Evolutionary conservation across 1,284 basidiomycete genomes (phyloP).

Genomic region (Phellopilus nigrolimitatus): DNA sequence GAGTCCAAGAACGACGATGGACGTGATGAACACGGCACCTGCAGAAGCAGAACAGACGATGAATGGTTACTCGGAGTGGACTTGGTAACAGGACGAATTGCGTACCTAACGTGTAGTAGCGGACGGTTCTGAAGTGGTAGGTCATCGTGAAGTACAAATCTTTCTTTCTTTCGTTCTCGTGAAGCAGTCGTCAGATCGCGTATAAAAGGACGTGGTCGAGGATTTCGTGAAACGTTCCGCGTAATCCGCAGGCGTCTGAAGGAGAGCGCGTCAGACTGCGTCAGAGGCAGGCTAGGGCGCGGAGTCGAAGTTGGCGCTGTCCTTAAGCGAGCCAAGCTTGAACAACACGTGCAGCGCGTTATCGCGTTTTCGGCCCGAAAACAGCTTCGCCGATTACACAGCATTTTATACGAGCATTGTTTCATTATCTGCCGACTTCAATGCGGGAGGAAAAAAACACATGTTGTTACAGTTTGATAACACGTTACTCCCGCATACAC

Average conservation of each 20-base stretch:
- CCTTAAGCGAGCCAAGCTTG: too few species aligned
- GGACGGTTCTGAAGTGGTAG: not conserved
- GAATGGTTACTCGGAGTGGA: not conserved
- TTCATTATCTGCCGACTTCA: too few species aligned
- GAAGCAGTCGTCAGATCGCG: not conserved
- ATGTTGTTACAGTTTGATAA: too few species aligned
- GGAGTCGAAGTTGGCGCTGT: too few species aligned
- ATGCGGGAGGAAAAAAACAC: too few species aligned
- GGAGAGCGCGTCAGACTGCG: too few species aligned
- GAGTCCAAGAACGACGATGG: conserved; percentile 63
- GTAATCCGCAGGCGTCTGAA: too few species aligned
- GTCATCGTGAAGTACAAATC: not conserved
- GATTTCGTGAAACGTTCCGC: not conserved
- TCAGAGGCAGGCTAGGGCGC: too few species aligned
- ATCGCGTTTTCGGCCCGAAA: not conserved
- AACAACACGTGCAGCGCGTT: not conserved
- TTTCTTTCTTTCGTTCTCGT: not conserved
- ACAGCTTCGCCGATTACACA: too few species aligned
- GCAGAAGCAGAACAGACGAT: not conserved
- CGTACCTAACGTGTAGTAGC: not conserved
- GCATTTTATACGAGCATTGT: too few species aligned
- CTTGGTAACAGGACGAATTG: not conserved
- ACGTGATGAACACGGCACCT: conserved; percentile 57
- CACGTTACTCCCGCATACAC: too few species aligned
- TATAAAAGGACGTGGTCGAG: not conserved